Percentiles rank a stretch among this genome's conserved stretches.
Evolutionary conservation across 2,329 filamentous ascomycete genomes (phyloP).

Genomic region (Myriosclerotinia duriaeana): DNA sequence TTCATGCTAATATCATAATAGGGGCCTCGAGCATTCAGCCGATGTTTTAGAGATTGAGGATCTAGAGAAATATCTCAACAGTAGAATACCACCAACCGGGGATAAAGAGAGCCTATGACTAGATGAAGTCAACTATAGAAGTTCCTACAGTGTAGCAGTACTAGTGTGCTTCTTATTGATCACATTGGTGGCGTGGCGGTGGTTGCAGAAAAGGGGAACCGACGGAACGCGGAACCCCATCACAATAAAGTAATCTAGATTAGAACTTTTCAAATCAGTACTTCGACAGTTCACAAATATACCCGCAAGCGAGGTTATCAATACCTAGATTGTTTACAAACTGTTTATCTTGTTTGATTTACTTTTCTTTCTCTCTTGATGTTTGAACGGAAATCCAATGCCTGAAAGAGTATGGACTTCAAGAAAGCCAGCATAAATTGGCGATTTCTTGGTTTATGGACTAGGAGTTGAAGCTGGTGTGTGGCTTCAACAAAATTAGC

Average conservation of each 20-base stretch:
- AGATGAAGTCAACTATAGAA: slow-evolving; percentile 2
- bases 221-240: not conserved
- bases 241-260: not conserved
- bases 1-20: slow-evolving; percentile 39
- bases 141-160: not conserved
- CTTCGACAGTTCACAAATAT: not conserved
- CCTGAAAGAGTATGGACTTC: not conserved
- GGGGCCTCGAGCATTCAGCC: slow-evolving; percentile 73
- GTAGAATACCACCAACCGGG: slow-evolving; percentile 47
- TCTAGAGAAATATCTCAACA: slow-evolving; percentile 60
- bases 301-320: not conserved
- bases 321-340: not conserved
- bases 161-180: slow-evolving; percentile 18
- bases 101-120: slow-evolving; percentile 39
- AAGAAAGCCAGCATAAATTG: not conserved
- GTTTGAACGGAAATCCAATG: no score
- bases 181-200: slow-evolving; percentile 9
- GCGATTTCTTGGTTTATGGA: not conserved
- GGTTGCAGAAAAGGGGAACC: not conserved
- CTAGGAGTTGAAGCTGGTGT: not conserved
- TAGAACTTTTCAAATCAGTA: not conserved
- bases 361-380: not conserved
- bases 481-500: not conserved
- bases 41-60: slow-evolving; percentile 78
- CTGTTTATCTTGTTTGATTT: not conserved